These are phyloP conservation scores for Syzygium malaccense DNA, from an alignment of 441 rosid species.

Conservation along the genomic window DNA sequence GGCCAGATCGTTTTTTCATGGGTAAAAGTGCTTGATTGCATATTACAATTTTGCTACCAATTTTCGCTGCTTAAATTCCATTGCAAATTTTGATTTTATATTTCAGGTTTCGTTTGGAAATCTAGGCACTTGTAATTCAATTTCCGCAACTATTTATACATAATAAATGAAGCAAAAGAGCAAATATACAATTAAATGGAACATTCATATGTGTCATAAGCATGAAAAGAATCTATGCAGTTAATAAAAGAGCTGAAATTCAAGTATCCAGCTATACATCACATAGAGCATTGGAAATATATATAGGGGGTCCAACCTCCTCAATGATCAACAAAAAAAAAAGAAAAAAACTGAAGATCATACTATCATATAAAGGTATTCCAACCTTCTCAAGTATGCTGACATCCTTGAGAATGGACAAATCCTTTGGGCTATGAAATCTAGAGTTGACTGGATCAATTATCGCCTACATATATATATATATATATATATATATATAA, in stretches of 20 bases:
- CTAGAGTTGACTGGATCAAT: too few species aligned
- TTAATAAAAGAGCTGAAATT: background rate
- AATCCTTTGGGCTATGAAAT: too few species aligned
- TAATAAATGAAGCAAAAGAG: background rate
- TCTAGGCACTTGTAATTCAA: background rate
- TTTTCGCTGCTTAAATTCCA: background rate
- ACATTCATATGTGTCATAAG: background rate
- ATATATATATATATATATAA: too few species aligned
- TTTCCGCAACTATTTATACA: background rate
- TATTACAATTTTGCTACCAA: background rate
- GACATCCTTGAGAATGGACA: too few species aligned
- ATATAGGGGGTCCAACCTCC: background rate
- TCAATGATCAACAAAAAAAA: background rate
- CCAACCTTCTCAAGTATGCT: too few species aligned
- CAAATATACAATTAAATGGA: background rate
- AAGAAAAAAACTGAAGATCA: background rate
- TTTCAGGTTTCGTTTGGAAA: background rate
- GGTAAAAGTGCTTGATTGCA: background rate
- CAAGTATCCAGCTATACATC: background rate
- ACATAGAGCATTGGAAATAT: background rate
- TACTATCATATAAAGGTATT: background rate
- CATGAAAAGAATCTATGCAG: background rate
- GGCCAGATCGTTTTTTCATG: background rate
- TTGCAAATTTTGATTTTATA: background rate
- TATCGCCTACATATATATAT: too few species aligned